These are phyloP conservation scores for Cutaneotrichosporon mucoides DNA, from an alignment of 1,284 basidiomycete genomes.

Conservation along the genomic window DNA sequence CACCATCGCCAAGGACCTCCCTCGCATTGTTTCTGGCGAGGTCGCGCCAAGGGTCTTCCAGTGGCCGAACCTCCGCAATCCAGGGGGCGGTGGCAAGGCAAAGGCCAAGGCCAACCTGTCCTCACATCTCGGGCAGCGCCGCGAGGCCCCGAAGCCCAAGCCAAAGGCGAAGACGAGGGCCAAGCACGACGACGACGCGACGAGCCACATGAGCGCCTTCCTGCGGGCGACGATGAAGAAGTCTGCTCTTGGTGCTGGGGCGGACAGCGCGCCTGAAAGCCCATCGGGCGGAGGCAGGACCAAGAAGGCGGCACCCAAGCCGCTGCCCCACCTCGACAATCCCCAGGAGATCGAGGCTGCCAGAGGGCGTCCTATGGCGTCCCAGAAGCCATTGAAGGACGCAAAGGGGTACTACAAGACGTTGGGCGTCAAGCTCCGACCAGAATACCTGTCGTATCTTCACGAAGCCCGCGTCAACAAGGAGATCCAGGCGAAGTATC, in stretches of 20 bases:
- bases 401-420: slow-evolving; percentile 10
- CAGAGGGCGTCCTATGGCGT: too few species aligned
- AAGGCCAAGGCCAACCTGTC: not conserved
- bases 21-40: not conserved
- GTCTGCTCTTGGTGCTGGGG: too few species aligned
- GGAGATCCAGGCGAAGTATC: slow-evolving; percentile 4
- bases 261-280: too few species aligned
- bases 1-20: not conserved
- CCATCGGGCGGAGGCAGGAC: too few species aligned
- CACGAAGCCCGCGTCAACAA: slow-evolving; percentile 8
- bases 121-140: not conserved
- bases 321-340: not conserved
- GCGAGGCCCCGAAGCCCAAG: not conserved
- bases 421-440: slow-evolving; percentile 9
- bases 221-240: too few species aligned
- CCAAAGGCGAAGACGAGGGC: not conserved
- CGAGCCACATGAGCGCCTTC: too few species aligned
- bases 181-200: too few species aligned
- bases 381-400: not conserved
- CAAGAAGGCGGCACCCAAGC: not conserved
- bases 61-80: not conserved
- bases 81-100: too few species aligned
- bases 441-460: slow-evolving; percentile 4
- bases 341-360: too few species aligned
- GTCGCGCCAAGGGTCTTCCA: not conserved